Evolutionary conservation across 495 filamentous ascomycete genomes (phyloP).

Genomic region (Glarea lozoyensis): DNA sequence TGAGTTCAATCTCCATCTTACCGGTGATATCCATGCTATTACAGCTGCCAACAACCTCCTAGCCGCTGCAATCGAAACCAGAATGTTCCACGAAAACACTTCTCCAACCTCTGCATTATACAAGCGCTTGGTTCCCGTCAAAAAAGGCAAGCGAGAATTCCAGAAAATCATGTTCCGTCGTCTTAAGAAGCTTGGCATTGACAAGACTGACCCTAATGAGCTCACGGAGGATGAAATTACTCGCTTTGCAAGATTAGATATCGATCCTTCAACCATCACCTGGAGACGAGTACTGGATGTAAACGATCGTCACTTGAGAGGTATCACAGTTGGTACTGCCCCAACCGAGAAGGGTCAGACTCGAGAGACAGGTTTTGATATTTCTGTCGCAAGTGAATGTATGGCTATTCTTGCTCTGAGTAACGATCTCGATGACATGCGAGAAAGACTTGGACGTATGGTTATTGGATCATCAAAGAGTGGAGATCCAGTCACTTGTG

Average conservation of each 20-base stretch:
- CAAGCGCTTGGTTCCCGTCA: slow-evolving; percentile 77
- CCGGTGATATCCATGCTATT: slow-evolving; percentile 96
- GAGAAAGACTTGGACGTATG: slow-evolving; percentile 90
- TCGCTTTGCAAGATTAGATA: slow-evolving; percentile 85
- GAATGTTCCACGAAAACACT: slow-evolving; percentile 94
- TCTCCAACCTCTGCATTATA: slow-evolving; percentile 89
- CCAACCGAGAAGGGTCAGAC: slow-evolving; percentile 81
- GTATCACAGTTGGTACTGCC: slow-evolving; percentile 78
- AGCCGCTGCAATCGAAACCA: slow-evolving; percentile 94
- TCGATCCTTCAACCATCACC: slow-evolving; percentile 93
- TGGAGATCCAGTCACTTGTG: slow-evolving; percentile 90
- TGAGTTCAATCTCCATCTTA: slow-evolving; percentile 96
- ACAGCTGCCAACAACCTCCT: slow-evolving; percentile 96
- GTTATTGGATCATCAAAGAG: slow-evolving; percentile 80
- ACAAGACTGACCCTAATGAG: slow-evolving; percentile 85
- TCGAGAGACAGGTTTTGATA: slow-evolving; percentile 88
- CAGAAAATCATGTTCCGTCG: slow-evolving; percentile 83
- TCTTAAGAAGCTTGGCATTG: slow-evolving; percentile 88
- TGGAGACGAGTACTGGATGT: slow-evolving; percentile 96
- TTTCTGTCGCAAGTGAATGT: slow-evolving; percentile 93
- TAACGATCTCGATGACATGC: slow-evolving; percentile 80
- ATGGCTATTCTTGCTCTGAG: slow-evolving; percentile 97
- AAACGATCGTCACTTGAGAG: slow-evolving; percentile 88
- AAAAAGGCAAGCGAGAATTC: slow-evolving; percentile 84
- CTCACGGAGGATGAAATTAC: slow-evolving; percentile 82